phyloP scores from a whole-genome alignment of 768 basidiomycete species.

The Leccinum sublutescens region DNA sequence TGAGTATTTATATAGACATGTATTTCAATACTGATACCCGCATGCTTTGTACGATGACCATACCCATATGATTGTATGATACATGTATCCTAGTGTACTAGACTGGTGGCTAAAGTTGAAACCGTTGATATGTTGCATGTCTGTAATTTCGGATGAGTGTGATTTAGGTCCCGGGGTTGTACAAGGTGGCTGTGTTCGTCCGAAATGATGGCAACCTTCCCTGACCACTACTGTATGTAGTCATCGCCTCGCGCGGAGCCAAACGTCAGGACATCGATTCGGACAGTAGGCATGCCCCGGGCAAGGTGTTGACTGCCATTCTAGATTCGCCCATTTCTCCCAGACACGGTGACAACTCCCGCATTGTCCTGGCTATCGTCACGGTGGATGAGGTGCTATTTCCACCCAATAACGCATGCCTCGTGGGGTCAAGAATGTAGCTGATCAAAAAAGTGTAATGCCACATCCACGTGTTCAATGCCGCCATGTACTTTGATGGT shows the following conservation, averaged over 20 bases:
- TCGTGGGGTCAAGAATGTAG: constrained; percentile 20
- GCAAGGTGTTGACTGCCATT: neutral
- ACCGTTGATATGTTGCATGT: neutral
- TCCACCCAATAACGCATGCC: constrained; percentile 5
- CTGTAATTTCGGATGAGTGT: neutral
- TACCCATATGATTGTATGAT: constrained; percentile 8
- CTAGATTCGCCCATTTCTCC: neutral
- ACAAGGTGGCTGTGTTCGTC: neutral
- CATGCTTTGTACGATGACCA: constrained; percentile 18
- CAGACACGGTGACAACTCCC: neutral
- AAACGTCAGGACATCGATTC: too few relatives aligned
- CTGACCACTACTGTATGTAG: too few relatives aligned
- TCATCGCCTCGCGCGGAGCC: too few relatives aligned
- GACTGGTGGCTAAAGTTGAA: neutral
- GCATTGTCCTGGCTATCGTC: neutral
- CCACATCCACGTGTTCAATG: constrained; percentile 15
- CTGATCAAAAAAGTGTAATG: constrained; percentile 6
- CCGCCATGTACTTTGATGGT: constrained; percentile 4
- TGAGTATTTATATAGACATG: constrained; percentile 11
- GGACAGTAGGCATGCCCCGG: too few relatives aligned
- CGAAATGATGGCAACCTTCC: neutral
- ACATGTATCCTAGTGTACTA: constrained; percentile 10
- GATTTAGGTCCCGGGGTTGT: neutral
- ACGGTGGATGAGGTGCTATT: neutral
- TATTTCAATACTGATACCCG: constrained; percentile 19